Base-by-base conservation (phyloP, 495 filamentous ascomycete genomes). In the Talaromyces thailandensis region DNA sequence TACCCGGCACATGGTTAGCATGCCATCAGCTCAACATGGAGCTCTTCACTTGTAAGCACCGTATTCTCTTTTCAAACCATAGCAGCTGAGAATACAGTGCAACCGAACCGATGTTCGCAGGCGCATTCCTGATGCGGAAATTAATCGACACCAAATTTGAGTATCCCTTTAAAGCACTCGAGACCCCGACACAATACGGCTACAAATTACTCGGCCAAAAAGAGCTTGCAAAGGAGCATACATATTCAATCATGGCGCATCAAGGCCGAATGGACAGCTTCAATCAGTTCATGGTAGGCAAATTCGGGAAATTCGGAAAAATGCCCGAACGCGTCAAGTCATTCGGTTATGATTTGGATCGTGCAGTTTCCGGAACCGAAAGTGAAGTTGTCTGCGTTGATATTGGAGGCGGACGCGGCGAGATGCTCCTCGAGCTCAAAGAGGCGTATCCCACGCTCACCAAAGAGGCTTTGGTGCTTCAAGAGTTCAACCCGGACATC, bases 381-480 rank as follows among this genome's bases (percentile, higher is more conserved):
- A 66, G 45, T 6, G 65, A 69, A 0, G 59, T 64, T 8, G 64
- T 67, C 2, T 70, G 85, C 37, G 82, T 86, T 2, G 84, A 86
- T 67, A 77, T 85, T 12, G 83, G 76, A 21, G 84, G 83, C 4
- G 76, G 75, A n/a, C 65, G 73, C 4, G 84, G 84, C 0, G 76
- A 84, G 43, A 73, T 85, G 45, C 70, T 84, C 0, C 67, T 76
- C 0, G 73, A 74, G 37, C 76, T 85, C 60, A 71, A 71, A 32
- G 61, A 67, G 3, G 70, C 71, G 0, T 74, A 73, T 58, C 82
- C 81, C 0, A 66, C 73, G 12, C 67, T 78, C 6, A n/a, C 65
- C 0, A 58, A 68, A 0, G 73, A 74, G 2, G 68, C 72, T 11
- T 68, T 84, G 6, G 67, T 86, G 4, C 67, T 85, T 6, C 79